Evolutionary conservation across 495 filamentous ascomycete species (phyloP).

Genomic region (Hypomontagnella monticulosa): DNA sequence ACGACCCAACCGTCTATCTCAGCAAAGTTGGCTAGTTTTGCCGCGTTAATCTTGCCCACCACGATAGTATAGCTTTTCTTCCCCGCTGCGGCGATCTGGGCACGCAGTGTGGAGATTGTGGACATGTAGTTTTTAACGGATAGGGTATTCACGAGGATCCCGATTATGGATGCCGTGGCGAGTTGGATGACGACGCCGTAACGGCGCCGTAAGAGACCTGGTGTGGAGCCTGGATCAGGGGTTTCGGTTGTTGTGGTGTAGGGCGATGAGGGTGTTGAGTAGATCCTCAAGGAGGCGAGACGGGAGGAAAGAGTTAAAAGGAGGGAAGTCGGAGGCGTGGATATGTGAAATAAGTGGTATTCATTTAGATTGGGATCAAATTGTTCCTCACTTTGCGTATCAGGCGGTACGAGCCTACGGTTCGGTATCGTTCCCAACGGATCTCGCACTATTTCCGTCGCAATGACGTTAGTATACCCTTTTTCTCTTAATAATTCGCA

Average conservation of each 20-base stretch:
- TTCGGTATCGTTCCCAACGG: constrained; percentile 89
- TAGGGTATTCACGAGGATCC: constrained; percentile 94
- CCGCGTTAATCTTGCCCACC: constrained; percentile 94
- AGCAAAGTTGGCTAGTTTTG: constrained; percentile 94
- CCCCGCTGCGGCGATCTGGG: constrained; percentile 74
- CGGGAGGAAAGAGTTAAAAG: constrained; percentile 89
- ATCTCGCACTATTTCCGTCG: constrained; percentile 77
- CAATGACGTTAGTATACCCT: constrained; percentile 76
- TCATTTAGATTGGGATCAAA: constrained; percentile 62
- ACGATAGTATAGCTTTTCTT: constrained; percentile 97
- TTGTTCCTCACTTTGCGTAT: constrained; percentile 5
- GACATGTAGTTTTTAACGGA: constrained; percentile 89
- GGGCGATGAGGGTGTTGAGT: constrained; percentile 64
- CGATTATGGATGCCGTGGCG: constrained; percentile 82
- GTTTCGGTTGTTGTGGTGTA: constrained; percentile 60
- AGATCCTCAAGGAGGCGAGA: constrained; percentile 79
- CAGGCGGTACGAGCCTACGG: constrained; percentile 56
- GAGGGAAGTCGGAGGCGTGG: constrained; percentile 81
- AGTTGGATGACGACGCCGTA: constrained; percentile 88
- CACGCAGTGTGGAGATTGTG: constrained; percentile 75
- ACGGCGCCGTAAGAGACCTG: constrained; percentile 75
- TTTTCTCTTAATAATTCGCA: constrained; percentile 38
- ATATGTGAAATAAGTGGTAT: constrained; percentile 90
- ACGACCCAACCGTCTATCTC: constrained; percentile 97
- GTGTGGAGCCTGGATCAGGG: constrained; percentile 46